These are phyloP conservation scores for Saccharum spontaneum DNA, from an alignment of 176 grass and related monocot genomes.

Conservation along the genomic window DNA sequence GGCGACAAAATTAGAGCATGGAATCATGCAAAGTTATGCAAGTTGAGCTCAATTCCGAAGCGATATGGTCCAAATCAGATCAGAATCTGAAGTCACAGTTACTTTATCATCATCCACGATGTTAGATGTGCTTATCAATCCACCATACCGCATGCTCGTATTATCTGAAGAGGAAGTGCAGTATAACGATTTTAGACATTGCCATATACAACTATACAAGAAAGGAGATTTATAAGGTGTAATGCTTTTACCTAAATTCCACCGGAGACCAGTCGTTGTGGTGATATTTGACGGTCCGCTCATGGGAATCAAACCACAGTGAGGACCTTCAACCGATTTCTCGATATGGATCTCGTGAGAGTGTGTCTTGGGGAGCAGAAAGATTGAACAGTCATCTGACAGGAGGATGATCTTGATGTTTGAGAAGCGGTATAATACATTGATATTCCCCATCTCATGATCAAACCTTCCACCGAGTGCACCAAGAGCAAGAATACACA, in stretches of 20 bases:
- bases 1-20: constrained; percentile 30
- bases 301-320: constrained; percentile 85
- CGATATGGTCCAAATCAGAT: constrained; percentile 97
- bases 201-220: background rate
- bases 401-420: constrained; percentile 63
- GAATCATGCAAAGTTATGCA: constrained; percentile 23
- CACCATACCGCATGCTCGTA: constrained; percentile 74
- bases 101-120: constrained; percentile 61
- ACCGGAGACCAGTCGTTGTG: constrained; percentile 81
- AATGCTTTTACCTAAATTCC: constrained; percentile 69
- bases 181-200: constrained; percentile 12
- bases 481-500: constrained; percentile 77
- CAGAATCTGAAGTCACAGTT: constrained; percentile 71
- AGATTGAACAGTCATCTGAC: constrained; percentile 76
- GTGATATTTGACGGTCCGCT: constrained; percentile 52
- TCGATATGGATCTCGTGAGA: constrained; percentile 66
- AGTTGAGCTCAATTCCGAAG: constrained; percentile 41
- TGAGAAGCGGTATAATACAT: constrained; percentile 74
- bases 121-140: constrained; percentile 89
- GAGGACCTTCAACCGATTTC: constrained; percentile 60
- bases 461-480: constrained; percentile 93
- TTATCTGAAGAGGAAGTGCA: constrained; percentile 41
- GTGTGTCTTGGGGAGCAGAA: constrained; percentile 74
- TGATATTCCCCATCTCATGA: constrained; percentile 97
- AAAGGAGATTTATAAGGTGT: background rate